Conservation (phyloP, 306 rosid genomes). For the Cucumis cinereus region DNA sequence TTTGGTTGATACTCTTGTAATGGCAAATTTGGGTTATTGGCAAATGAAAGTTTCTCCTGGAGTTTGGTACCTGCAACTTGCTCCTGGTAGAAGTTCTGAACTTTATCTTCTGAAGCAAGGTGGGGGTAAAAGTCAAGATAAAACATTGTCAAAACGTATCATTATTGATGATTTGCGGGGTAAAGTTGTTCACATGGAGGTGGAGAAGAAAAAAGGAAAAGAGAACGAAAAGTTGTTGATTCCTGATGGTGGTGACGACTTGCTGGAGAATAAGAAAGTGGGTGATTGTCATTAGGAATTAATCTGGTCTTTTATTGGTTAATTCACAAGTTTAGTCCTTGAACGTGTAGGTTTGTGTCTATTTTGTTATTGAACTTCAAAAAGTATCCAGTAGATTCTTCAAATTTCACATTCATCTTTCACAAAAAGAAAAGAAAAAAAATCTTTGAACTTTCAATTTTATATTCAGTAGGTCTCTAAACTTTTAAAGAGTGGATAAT, state of each 20-base stretch:
- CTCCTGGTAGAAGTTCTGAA: conserved; percentile 96
- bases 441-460: not conserved
- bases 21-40: conserved; percentile 99
- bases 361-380: not conserved
- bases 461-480: not conserved
- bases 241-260: conserved; percentile 35
- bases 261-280: conserved; percentile 44
- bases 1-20: conserved; percentile 92
- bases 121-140: conserved; percentile 39
- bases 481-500: not conserved
- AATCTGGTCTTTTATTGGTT: not conserved
- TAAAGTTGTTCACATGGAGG: conserved; percentile 86
- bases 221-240: conserved; percentile 75
- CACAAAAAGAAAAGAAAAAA: too few relatives aligned
- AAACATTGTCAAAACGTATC: conserved; percentile 55
- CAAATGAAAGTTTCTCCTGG: conserved; percentile 99
- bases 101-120: conserved; percentile 68
- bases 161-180: conserved; percentile 83
- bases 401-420: not conserved
- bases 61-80: conserved; percentile 96
- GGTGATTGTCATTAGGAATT: conserved; percentile 18
- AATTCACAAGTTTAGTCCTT: not conserved
- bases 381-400: not conserved
- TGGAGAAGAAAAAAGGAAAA: conserved; percentile 76
- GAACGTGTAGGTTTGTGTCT: not conserved